Base-by-base conservation (phyloP, 1,284 basidiomycete genomes). In the Coniophora puteana region DNA sequence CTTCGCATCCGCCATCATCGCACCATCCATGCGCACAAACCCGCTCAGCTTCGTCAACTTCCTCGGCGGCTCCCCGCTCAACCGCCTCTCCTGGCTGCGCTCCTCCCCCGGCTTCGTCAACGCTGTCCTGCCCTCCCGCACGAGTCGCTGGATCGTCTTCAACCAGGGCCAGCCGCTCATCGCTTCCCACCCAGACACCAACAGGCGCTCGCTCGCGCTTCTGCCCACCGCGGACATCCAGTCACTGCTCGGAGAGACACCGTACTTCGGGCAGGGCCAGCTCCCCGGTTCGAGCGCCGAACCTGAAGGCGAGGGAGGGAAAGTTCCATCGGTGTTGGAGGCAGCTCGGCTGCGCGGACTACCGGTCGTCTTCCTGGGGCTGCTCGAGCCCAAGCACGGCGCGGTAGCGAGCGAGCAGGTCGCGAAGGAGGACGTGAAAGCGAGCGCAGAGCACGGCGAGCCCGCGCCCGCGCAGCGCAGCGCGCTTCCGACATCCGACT, bases 11-110 rank as follows among this genome's bases (percentile, higher is more conserved):
- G n/a, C n/a, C n/a, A n/a, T n/a, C n/a, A n/a, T n/a, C n/a, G n/a
- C n/a, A n/a, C n/a, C n/a, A n/a, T n/a, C n/a, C n/a, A n/a, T n/a
- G n/a, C n/a, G n/a, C n/a, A n/a, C n/a, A n/a, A n/a, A n/a, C n/a
- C n/a, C n/a, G n/a, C n/a, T n/a, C n/a, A 59, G 57, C 36, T 54
- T 60, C 8, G 44, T 57, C 1, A 62, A 59, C 31, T 63, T 59
- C 38, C 46, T 59, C 51, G 59, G 44, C 8, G 89, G 89, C 36
- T 86, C 85, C 12, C 87, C 89, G 13, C 68, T 93, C 28, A 95
- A 94, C 62, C 80, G 92, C 25, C 72, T 94, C 20, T 84, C 89
- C 0, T 95, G 91, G 84, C 72, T 93, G 42, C 76, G 92, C 21
- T 67, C 81, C 14, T 86, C 84, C 5, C 74, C 79, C 14, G 58